These are phyloP conservation scores for Hypomyces perniciosus DNA, from an alignment of 2,329 filamentous ascomycete species.

Conservation along the genomic window DNA sequence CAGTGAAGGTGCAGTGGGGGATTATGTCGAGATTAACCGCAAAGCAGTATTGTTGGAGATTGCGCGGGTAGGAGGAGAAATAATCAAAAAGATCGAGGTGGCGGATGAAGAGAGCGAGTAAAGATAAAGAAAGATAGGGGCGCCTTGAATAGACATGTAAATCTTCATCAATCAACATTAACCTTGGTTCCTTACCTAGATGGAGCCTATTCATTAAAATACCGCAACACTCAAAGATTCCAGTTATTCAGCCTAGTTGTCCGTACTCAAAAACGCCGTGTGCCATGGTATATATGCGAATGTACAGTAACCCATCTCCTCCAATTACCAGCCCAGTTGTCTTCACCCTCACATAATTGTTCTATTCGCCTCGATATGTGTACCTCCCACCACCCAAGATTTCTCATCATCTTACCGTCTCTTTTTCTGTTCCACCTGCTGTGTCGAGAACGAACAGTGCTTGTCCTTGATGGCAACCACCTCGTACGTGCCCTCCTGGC, in stretches of 20 bases:
- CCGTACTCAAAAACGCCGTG: constrained; percentile 25
- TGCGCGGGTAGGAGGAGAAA: constrained; percentile 56
- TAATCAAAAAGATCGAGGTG: constrained; percentile 62
- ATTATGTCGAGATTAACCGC: constrained; percentile 58
- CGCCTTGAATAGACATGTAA: background rate
- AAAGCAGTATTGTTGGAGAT: constrained; percentile 67
- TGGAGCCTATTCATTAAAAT: background rate
- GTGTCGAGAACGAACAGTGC: constrained; percentile 81
- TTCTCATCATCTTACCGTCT: constrained; percentile 9
- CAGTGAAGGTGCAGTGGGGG: constrained; percentile 32
- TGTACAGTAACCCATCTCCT: constrained; percentile 19
- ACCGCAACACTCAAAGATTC: constrained; percentile 5
- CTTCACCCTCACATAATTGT: constrained; percentile 1
- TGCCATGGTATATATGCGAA: constrained; percentile 37
- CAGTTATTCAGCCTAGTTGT: constrained; percentile 10
- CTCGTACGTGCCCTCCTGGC: constrained; percentile 94
- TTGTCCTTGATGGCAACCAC: constrained; percentile 93
- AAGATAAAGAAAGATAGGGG: constrained; percentile 2
- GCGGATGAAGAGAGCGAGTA: constrained; percentile 17
- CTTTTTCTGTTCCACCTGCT: constrained; percentile 48
- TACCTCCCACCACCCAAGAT: constrained; percentile 4
- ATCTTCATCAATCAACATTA: background rate
- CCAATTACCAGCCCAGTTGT: constrained; percentile 9
- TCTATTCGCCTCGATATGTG: constrained; percentile 8
- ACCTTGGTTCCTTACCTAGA: background rate